These are phyloP conservation scores for Pugionium dolabratum DNA, from an alignment of 345 rosid genomes.

Conservation along the genomic window DNA sequence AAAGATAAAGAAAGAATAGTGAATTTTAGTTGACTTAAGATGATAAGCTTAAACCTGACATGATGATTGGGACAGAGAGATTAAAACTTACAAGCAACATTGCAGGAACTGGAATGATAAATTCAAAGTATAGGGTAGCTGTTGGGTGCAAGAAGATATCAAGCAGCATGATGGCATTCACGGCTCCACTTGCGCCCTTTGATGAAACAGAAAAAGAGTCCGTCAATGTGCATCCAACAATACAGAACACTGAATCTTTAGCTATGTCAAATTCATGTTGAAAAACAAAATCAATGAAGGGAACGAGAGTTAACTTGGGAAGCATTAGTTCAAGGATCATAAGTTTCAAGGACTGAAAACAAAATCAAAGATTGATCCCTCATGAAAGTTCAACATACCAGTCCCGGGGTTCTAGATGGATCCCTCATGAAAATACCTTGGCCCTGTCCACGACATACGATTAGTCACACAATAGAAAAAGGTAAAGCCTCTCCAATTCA, in stretches of 20 bases:
- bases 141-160: constrained; percentile 79
- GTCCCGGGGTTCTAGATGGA: constrained; percentile 69
- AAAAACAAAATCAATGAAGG: background rate
- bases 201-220: constrained; percentile 3
- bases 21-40: background rate
- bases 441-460: constrained; percentile 43
- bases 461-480: constrained; percentile 10
- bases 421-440: constrained; percentile 49
- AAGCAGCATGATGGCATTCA: constrained; percentile 87
- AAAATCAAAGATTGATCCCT: constrained; percentile 1
- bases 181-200: constrained; percentile 95
- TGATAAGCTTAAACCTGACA: constrained; percentile 11
- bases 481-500: constrained; percentile 1
- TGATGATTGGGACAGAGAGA: constrained; percentile 13
- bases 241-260: constrained; percentile 2
- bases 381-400: constrained; percentile 48
- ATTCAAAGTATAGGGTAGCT: constrained; percentile 64
- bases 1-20: constrained; percentile 19
- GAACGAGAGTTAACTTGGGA: background rate
- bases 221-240: constrained; percentile 15
- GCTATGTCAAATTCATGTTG: constrained; percentile 14
- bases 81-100: constrained; percentile 60
- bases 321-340: constrained; percentile 8
- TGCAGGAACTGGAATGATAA: constrained; percentile 86
- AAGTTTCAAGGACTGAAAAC: background rate